phyloP scores from a whole-genome alignment of 495 filamentous ascomycete species.

The Hyaloscypha hepaticicola region DNA sequence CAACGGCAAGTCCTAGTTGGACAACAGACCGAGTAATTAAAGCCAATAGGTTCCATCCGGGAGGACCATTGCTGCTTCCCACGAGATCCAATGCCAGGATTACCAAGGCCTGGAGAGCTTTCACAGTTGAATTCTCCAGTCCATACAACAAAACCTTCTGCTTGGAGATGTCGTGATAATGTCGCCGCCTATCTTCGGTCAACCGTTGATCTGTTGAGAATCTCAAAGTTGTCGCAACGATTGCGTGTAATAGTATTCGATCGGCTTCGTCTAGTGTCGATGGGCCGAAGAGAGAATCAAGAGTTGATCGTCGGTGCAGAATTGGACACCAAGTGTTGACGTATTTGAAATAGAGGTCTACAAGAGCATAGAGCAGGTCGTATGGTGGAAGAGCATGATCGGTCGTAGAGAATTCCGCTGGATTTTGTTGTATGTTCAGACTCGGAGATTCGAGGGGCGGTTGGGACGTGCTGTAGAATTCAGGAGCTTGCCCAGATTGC shows the following conservation, averaged over 20 bases:
- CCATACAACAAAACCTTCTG: slow-evolving; percentile 75
- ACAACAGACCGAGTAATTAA: slow-evolving; percentile 83
- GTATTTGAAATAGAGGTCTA: slow-evolving; percentile 87
- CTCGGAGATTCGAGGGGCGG: slow-evolving; percentile 46
- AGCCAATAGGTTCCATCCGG: slow-evolving; percentile 85
- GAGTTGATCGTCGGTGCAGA: slow-evolving; percentile 72
- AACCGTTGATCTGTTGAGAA: slow-evolving; percentile 74
- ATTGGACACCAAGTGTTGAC: slow-evolving; percentile 90
- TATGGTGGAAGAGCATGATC: slow-evolving; percentile 84
- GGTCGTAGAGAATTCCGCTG: slow-evolving; percentile 32
- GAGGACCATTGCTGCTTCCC: slow-evolving; percentile 61
- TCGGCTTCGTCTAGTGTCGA: slow-evolving; percentile 72
- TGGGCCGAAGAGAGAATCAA: slow-evolving; percentile 79
- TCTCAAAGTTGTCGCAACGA: slow-evolving; percentile 81
- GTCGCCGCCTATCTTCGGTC: slow-evolving; percentile 64
- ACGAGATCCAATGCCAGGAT: slow-evolving; percentile 52
- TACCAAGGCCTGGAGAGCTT: slow-evolving; percentile 79
- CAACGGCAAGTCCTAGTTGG: slow-evolving; percentile 77
- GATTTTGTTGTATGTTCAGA: slow-evolving; percentile 37
- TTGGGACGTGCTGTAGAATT: slow-evolving; percentile 43
- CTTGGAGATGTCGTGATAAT: slow-evolving; percentile 78
- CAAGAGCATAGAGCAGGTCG: slow-evolving; percentile 75
- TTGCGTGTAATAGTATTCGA: slow-evolving; percentile 78
- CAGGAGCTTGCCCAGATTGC: slow-evolving; percentile 26
- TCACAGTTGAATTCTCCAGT: slow-evolving; percentile 84